Evolutionary conservation across 2,329 filamentous ascomycete genomes (phyloP), one percentile per base, ranked within the genome.

Genomic region (Alternaria sp.): DNA sequence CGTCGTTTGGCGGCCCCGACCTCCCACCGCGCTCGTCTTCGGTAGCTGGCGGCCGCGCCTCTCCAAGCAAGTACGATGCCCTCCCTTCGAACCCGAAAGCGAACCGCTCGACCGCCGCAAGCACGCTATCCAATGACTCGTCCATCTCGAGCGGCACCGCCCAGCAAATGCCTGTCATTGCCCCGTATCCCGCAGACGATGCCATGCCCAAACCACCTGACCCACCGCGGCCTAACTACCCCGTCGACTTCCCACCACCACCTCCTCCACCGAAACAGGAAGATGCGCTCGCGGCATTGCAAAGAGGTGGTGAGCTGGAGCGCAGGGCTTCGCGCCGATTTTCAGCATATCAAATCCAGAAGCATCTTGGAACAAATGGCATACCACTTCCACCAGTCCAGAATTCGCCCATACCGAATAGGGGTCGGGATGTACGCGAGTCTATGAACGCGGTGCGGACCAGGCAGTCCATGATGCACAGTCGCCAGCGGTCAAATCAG

Each of bases 301-400:
- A 98, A 80, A 89, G 93, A 79, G 94, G 94, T 32, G 95, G 95
- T 19, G 94, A 97, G 69, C 83, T 99, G 53, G 96, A 99, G 81
- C 88, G 96, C 76, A 88, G 96, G 77, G 96, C 96, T 1, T 99
- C 96, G 13, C 87, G 95, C 70, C 87, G 96, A 74, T 99, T 98
- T 77, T 98, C 96, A 2, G 92, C 93, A 57, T 99, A 98, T 77
- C 96, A 99, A 76, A 97, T 99, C 70, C 93, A 93, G 49, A 98
- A 97, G 77, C 93, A 97, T 73, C 84, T 98, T 2, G 95, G 95
- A 11, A 90, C 91, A 15, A 93, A 90, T 79, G 93, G 92, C 19
- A 90, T 98, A 15, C 93, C 94, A 7, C 87, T 98, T 19, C 93
- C 95, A 25, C 85, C 92, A 6, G 80, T 85, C 17, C 93, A 96